Conservation (phyloP, 208 protist genomes). For the Wallacemonas sp. region DNA sequence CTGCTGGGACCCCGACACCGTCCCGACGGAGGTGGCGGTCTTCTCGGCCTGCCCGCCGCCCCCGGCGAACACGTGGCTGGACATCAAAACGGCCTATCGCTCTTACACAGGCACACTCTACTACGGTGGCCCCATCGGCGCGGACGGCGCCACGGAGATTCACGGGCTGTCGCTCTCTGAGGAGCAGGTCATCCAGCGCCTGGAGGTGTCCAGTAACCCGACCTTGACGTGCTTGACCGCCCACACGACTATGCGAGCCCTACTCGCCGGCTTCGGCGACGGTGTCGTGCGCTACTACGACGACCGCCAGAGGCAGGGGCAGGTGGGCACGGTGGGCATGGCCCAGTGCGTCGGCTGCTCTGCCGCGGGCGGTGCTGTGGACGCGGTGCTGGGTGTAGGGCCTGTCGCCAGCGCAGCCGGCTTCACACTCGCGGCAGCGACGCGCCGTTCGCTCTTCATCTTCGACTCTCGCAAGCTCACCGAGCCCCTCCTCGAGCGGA, state of each 20-base stretch:
- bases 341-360: constrained; percentile 24
- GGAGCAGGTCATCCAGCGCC: constrained; percentile 80
- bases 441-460: constrained; percentile 42
- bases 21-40: constrained; percentile 62
- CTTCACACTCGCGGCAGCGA: constrained; percentile 62
- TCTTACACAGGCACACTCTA: constrained; percentile 70
- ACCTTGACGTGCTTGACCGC: constrained; percentile 59
- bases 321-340: constrained; percentile 66
- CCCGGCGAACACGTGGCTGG: constrained; percentile 47
- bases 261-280: constrained; percentile 81
- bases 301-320: constrained; percentile 73
- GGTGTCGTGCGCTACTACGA: constrained; percentile 87
- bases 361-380: constrained; percentile 4
- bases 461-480: constrained; percentile 77
- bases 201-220: constrained; percentile 71
- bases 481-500: constrained; percentile 37
- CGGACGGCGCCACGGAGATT: constrained; percentile 60
- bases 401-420: constrained; percentile 24
- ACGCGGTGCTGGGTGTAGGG: constrained; percentile 35
- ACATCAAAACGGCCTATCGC: constrained; percentile 76
- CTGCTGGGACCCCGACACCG: constrained; percentile 48
- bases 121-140: constrained; percentile 78
- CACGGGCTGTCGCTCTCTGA: constrained; percentile 73
- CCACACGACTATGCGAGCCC: constrained; percentile 66
- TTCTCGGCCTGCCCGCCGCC: constrained; percentile 75